Conservation (phyloP, 192 early-diverging fungal genomes). For the Umbelopsis sp. region DNA sequence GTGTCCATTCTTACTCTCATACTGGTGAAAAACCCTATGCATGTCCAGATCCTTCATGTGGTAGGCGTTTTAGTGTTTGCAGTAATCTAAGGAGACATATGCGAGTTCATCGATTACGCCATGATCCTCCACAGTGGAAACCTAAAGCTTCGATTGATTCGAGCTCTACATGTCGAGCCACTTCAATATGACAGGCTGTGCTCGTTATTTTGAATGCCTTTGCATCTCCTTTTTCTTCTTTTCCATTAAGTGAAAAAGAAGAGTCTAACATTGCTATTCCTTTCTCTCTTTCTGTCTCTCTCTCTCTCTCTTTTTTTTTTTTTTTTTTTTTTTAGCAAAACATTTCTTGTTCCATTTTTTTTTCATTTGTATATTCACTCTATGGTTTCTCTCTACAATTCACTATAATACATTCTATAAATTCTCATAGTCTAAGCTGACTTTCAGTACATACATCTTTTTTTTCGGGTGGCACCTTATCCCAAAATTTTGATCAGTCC, state of each 20-base stretch:
- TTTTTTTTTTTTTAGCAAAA: too few relatives aligned
- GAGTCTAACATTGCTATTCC: background rate
- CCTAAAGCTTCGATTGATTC: constrained; percentile 17
- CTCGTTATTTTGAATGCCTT: background rate
- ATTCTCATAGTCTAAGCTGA: background rate
- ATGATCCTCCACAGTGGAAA: constrained; percentile 16
- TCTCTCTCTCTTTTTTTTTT: too few relatives aligned
- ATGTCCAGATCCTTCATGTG: constrained; percentile 6
- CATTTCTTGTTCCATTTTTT: too few relatives aligned
- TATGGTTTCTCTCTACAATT: background rate
- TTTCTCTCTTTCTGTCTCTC: background rate
- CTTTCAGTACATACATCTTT: background rate
- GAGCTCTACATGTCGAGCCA: constrained; percentile 1
- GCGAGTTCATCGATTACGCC: constrained; percentile 19
- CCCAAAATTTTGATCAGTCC: background rate
- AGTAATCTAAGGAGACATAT: constrained; percentile 18
- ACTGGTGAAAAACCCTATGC: constrained; percentile 10
- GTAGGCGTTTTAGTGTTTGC: constrained; percentile 14
- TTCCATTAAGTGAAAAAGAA: too few relatives aligned
- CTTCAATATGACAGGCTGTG: constrained; percentile 15
- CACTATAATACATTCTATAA: constrained; percentile 15
- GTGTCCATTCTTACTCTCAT: constrained; percentile 13
- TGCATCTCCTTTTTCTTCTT: too few relatives aligned
- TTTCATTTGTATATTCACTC: background rate
- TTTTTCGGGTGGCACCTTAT: background rate